Evolutionary conservation across 1,284 basidiomycete genomes (phyloP).

Genomic region (Leucoagaricus sp.): DNA sequence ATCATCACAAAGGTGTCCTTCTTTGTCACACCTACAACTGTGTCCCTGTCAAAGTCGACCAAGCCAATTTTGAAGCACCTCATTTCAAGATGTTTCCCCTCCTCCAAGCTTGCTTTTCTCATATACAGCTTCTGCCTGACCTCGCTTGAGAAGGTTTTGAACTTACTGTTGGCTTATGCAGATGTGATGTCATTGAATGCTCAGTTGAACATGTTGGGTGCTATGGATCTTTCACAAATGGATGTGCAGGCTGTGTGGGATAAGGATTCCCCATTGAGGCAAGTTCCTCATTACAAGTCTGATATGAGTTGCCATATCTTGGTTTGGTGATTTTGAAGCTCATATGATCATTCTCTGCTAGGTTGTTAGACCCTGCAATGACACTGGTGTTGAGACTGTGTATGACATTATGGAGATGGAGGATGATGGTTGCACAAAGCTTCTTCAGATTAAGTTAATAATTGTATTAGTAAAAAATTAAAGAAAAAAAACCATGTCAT

Average conservation of each 20-base stretch:
- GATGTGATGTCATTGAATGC: too few relatives aligned
- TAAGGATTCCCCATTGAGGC: conserved; percentile 90
- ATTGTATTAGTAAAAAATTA: too few relatives aligned
- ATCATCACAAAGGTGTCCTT: conserved; percentile 85
- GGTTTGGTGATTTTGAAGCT: neutral
- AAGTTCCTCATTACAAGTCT: conserved; percentile 93
- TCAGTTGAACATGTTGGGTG: conserved; percentile 91
- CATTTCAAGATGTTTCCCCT: conserved; percentile 99
- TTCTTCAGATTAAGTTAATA: too few relatives aligned
- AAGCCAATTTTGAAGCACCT: conserved; percentile 86
- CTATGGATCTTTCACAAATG: conserved; percentile 99
- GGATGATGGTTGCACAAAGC: conserved; percentile 80
- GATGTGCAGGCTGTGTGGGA: conserved; percentile 99
- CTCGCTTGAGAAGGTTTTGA: conserved; percentile 92
- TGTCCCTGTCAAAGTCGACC: conserved; percentile 93
- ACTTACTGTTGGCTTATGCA: conserved; percentile 89
- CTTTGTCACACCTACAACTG: conserved; percentile 92
- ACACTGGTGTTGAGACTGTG: conserved; percentile 79
- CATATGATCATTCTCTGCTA: conserved; percentile 27
- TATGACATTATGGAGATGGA: conserved; percentile 99
- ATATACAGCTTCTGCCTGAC: conserved; percentile 89
- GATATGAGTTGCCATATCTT: conserved; percentile 48
- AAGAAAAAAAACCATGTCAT: too few relatives aligned
- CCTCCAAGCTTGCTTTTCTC: conserved; percentile 95
- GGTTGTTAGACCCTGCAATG: conserved; percentile 86